Evolutionary conservation across 495 filamentous ascomycete genomes (phyloP), one percentile per base, ranked within the genome.

Genomic region (Tetracladium marchalianum): DNA sequence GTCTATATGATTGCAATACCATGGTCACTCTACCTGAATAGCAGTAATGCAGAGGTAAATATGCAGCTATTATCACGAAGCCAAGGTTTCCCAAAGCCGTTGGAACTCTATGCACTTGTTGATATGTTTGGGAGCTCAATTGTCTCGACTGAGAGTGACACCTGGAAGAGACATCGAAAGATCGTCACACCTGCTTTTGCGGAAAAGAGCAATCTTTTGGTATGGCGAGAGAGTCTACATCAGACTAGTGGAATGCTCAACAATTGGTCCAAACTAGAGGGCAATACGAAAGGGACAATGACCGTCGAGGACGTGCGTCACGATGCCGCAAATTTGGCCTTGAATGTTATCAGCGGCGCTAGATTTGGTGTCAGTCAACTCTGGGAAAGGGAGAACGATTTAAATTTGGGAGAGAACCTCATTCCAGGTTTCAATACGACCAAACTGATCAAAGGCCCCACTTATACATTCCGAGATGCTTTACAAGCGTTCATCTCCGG

Each of bases 121-220:
- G 64, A 70, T 33, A 67, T 85, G 35, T 86, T 76, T 55, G 83
- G 83, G 31, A 60, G 63, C 6, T 85, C 78, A 57, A 71, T 87
- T 3, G 64, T 87, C 22, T 76, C 72, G 0, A 72, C 77, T 6
- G 82, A 85, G 55, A 81, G 79, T 13, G 51, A 66, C 12, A 39
- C 65, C 8, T 87, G 83, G 83, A 68, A 77, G 40, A 67, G 73
- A 59, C 83, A 87, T 58, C 72, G 81, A 36, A 85, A 81, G 61
- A 73, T 82, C 24, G 82, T 80, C 0, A 73, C 75, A 31, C 77
- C 80, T 11, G 75, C 73, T 16, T 87, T 87, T 56, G 76, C 77
- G 32, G 83, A 86, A 65, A 81, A 71, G 64, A 85, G 85, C 61
- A 82, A 82, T 39, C 67, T 70, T 3, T 46, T 81, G 35, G 80